Evolutionary conservation across 257 asterid genomes (phyloP).

Genomic region (Ehretia macrophylla): DNA sequence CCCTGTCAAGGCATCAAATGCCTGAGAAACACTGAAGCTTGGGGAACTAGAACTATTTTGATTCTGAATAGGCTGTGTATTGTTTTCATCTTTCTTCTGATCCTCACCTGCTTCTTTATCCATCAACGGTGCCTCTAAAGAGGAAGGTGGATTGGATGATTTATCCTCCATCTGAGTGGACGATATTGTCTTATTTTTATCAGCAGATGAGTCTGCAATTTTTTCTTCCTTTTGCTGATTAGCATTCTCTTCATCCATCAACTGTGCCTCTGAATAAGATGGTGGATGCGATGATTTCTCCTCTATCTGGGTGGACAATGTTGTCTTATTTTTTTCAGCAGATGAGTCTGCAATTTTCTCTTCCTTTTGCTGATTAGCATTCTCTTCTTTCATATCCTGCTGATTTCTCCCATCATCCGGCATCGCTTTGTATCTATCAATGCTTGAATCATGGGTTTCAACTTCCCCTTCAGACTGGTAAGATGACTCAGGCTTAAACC

Average conservation of each 20-base stretch:
- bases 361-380: constrained; percentile 16
- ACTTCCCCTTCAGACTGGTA: constrained; percentile 30
- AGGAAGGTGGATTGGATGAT: constrained; percentile 33
- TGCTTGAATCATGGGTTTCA: constrained; percentile 28
- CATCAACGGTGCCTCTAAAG: constrained; percentile 34
- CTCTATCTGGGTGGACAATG: constrained; percentile 31
- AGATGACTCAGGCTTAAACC: constrained; percentile 36
- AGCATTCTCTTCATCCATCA: constrained; percentile 14
- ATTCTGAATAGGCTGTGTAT: constrained; percentile 22
- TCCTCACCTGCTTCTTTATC: constrained; percentile 42
- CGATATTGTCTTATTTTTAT: constrained; percentile 30
- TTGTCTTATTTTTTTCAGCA: constrained; percentile 29
- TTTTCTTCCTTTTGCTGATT: constrained; percentile 19
- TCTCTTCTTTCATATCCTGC: constrained; percentile 20
- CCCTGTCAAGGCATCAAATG: constrained; percentile 73
- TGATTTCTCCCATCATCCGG: constrained; percentile 26
- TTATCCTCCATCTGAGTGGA: constrained; percentile 34
- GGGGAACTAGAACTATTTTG: constrained; percentile 42
- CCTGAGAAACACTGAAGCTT: constrained; percentile 67
- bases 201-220: constrained; percentile 28
- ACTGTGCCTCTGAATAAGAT: constrained; percentile 7
- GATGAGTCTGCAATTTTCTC: constrained; percentile 24
- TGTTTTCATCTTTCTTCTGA: constrained; percentile 45
- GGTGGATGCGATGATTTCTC: constrained; percentile 38
- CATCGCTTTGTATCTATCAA: constrained; percentile 33